Base-by-base conservation (phyloP, 371 early-diverging fungal genomes). In the Capillidium rhysosporum region DNA sequence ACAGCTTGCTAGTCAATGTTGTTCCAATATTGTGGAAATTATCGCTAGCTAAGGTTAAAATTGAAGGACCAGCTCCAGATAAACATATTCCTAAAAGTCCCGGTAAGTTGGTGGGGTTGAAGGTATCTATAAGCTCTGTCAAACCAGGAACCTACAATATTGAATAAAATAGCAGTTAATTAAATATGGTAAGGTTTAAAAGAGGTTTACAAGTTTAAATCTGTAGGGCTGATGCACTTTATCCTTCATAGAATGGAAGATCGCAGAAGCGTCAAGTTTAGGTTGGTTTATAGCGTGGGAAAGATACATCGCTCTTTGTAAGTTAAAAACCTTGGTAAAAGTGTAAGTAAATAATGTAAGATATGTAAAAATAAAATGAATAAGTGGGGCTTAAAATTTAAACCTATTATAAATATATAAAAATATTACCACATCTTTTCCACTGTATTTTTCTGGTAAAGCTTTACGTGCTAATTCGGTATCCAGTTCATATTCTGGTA, bases 21-120 rank as follows among this genome's bases (percentile, higher is more conserved):
- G 63, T 55, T 10, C 81, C 89, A 56, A 89, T 88, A 26, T 66
- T 59, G 49, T 82, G 84, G 69, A 79, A 83, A 63, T 86, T 78
- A 55, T 74, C 66, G 5, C 75, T 74, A 2, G 84, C 85, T 58
- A 95, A 67, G 16, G 86, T 87, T 46, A 96, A 70, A 41, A 93
- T 84, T 18, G 92, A 91, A 12, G 98, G 98, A 1, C 98, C 98
- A 9, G 98, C 96, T 39, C 98, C 98, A 55, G 85, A 84, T 49
- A 95, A 65, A 62, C 92, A 92, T 28, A 89, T 77, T 28, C 98
- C 98, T 7, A 92, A 69, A 16, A 94, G 65, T 5, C 94, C 95
- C 1, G 87, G 88, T 23, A 74, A 64, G 31, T 71, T 75, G 54
- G 69, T 69, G 3, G 85, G 86, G 12, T 79, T 84, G 57, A 93